Base-by-base conservation (phyloP, 495 filamentous ascomycete species). In the Podospora anserina region DNA sequence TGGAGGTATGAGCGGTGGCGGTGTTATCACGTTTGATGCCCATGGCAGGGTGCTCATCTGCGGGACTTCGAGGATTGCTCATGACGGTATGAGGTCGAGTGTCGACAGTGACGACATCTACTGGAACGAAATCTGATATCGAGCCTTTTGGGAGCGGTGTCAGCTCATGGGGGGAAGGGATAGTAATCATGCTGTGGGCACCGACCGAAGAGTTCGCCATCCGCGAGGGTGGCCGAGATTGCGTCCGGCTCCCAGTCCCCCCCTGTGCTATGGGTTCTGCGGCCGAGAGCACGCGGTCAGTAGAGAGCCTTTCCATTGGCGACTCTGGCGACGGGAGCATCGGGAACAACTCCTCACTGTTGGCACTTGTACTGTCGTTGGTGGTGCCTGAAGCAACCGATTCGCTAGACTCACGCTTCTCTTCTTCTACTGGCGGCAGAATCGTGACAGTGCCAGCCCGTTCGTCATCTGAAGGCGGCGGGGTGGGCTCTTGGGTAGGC, bases 131-230 rank as follows among this genome's bases (percentile, higher is more conserved):
- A 49, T 39, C 26, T 54, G 3, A 39, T 39, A 44, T 63, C 58
- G 58, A 65, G 44, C 57, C 66, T 72, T 72, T 49, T 44, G 59
- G 60, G 18, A 63, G 72, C 7, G 64, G 9, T 44, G 65, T 68
- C 70, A 72, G 68, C 64, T 63, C 68, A 59, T 39, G 59, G 59
- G 61, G 61, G 30, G 66, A 68, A 28, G 68, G 15, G n/a, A 66
- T 28, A 19, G 63, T 26, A 66, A 30, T 57, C 44, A 59, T 19
- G 49, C 7, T 68, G 60, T 60, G 68, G 64, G 61, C 54, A 69
- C 68, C 65, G 68, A 71, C 70, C 68, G 57, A 67, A 49, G 19
- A 15, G 49, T 68, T 44, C 30, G 63, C 61, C 30, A 23, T 32
- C 28, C 16, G 64, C 16, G 19, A 19, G 28, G 7, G 61, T 18